phyloP scores from a whole-genome alignment of 305 asterid species.

The Lippia alba region DNA sequence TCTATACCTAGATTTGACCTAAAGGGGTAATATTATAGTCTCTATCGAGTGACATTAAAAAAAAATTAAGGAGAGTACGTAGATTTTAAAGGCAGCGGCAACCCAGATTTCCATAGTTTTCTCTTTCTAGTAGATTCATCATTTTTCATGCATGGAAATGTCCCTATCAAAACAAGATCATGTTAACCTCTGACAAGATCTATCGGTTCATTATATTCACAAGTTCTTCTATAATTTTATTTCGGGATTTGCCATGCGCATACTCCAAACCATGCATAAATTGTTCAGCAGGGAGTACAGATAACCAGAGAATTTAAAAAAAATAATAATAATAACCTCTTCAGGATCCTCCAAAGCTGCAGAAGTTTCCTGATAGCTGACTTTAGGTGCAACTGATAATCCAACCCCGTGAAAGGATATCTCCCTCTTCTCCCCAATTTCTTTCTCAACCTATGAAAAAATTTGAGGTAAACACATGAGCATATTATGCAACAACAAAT shows the following conservation, averaged over 20 bases:
- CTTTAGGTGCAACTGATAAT: conserved; percentile 65
- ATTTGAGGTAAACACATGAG: conserved; percentile 20
- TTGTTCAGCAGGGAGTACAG: conserved; percentile 14
- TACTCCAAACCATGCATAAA: not conserved
- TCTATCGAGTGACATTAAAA: not conserved
- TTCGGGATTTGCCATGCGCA: not conserved
- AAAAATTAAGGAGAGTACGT: not conserved
- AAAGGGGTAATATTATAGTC: conserved; percentile 6
- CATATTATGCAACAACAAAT: not conserved
- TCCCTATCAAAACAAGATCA: too few species aligned
- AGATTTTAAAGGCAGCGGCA: not conserved
- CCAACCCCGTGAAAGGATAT: conserved; percentile 86
- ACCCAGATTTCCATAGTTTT: not conserved
- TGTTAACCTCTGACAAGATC: not conserved
- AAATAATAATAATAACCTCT: conserved; percentile 55
- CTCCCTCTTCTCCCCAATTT: conserved; percentile 82
- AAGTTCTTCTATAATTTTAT: not conserved
- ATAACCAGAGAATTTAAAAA: not conserved
- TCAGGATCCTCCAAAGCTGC: conserved; percentile 62
- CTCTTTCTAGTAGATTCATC: not conserved
- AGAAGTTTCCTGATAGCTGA: conserved; percentile 56
- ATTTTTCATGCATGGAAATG: not conserved
- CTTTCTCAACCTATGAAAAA: conserved; percentile 76
- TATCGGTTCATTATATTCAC: not conserved
- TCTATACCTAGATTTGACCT: conserved; percentile 5